Percentiles rank a stretch among this genome's conserved stretches.
These are phyloP conservation scores for Isatis lusitanica DNA, from an alignment of 441 rosid species.

Conservation along the genomic window DNA sequence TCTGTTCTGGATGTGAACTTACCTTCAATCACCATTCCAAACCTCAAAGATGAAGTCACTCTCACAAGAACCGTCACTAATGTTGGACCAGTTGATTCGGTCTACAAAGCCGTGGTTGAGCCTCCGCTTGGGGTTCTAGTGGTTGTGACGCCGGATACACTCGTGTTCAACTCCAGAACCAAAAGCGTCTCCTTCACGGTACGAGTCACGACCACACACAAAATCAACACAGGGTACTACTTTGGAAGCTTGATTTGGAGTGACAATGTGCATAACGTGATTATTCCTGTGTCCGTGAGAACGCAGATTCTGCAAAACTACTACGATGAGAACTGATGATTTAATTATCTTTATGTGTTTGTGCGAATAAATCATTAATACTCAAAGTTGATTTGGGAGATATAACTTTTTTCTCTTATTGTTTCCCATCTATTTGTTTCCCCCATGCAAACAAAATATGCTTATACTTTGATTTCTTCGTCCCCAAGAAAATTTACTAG, in stretches of 20 bases:
- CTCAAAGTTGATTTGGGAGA: background rate
- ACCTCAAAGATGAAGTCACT: background rate
- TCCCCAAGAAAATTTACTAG: constrained; percentile 23
- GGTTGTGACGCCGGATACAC: constrained; percentile 39
- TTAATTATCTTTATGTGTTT: background rate
- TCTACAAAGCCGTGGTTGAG: constrained; percentile 36
- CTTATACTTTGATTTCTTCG: constrained; percentile 33
- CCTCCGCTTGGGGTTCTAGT: constrained; percentile 40
- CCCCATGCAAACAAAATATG: no score
- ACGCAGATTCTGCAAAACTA: constrained; percentile 14
- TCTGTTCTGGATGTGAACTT: background rate
- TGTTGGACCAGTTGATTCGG: constrained; percentile 18
- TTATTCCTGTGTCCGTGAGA: constrained; percentile 41
- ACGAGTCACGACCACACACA: constrained; percentile 22
- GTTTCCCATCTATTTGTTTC: background rate
- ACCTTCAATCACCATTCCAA: constrained; percentile 9
- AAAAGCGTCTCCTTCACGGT: constrained; percentile 37
- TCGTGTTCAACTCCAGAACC: constrained; percentile 35
- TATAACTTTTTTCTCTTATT: background rate
- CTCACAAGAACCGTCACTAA: constrained; percentile 9
- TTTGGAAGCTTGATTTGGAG: constrained; percentile 60
- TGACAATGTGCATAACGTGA: constrained; percentile 43
- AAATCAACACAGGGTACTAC: constrained; percentile 36
- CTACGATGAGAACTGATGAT: background rate
- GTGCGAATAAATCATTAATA: background rate